phyloP scores from a whole-genome alignment of 2,329 filamentous ascomycete genomes.

The Trichoderma sp. region DNA sequence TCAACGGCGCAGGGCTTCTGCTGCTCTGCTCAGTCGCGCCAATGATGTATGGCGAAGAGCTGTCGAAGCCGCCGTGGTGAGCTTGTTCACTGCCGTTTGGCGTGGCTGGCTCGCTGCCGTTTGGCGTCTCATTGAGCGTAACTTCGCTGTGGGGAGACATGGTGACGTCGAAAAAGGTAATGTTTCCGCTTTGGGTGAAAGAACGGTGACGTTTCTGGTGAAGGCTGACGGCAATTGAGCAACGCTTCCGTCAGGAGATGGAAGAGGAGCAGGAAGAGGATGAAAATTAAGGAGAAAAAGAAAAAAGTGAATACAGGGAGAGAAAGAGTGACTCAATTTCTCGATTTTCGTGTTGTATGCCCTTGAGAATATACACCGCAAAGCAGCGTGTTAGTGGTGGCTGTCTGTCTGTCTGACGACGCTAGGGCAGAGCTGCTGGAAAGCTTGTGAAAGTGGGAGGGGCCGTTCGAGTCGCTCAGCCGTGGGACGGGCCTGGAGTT shows the following conservation, averaged over 20 bases:
- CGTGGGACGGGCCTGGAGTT: slow-evolving; percentile 8
- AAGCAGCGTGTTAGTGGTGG: background rate
- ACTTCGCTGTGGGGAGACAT: slow-evolving; percentile 40
- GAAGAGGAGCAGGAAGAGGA: background rate
- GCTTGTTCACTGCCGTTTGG: slow-evolving; percentile 18
- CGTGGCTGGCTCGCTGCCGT: slow-evolving; percentile 23
- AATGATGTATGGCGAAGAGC: slow-evolving; percentile 1
- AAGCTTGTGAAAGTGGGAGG: slow-evolving; percentile 13
- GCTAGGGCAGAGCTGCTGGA: slow-evolving; percentile 6
- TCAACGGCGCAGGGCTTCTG: slow-evolving; percentile 22
- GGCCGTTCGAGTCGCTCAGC: background rate
- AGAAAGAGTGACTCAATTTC: background rate
- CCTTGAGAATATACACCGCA: background rate
- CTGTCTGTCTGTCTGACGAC: slow-evolving; percentile 7
- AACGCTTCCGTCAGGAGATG: background rate
- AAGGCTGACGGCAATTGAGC: background rate
- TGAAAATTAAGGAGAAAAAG: background rate
- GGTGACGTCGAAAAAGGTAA: slow-evolving; percentile 16
- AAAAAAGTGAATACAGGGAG: background rate
- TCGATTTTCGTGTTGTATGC: background rate
- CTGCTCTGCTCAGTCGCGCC: background rate
- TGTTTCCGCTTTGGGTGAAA: background rate
- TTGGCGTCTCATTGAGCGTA: slow-evolving; percentile 25
- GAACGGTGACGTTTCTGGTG: slow-evolving; percentile 3
- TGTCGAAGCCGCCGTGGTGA: slow-evolving; percentile 6